Base-by-base conservation (phyloP, 257 asterid species). In the Solanum clarkiae region DNA sequence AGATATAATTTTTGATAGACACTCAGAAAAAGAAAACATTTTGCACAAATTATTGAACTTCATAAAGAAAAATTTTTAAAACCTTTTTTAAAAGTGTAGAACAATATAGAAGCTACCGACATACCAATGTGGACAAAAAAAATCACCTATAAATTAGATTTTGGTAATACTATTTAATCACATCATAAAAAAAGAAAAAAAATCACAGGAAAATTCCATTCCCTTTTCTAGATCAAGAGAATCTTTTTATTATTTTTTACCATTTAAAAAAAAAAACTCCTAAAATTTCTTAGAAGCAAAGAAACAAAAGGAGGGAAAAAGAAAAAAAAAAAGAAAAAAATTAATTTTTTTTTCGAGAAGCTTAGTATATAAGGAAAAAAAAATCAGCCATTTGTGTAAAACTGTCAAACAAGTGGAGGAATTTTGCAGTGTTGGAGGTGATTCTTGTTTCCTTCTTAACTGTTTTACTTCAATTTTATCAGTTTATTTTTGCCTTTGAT, bases 381-480 rank as follows among this genome's bases (percentile, higher is more conserved):
- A 3, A 8, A 26, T 1, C 10, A 26, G 26, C 8, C 47, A 77
- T 77, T 53, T 22, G 26, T 40, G 29, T 70, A 9, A 18, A 32
- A 70, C 54, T 40, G 53, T 17, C 42, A 8, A 44, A 29, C 80
- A 72, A 72, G 80, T 72, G 17, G 81, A 75, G 40, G 47, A 4
- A 24, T 16, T 63, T 51, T 77, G 60, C 47, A 26, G 82, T 77
- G 51, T 42, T 12, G 36, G 44, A 53, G 65, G 29, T 80, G 57
- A 74, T 81, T 60, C 86, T 65, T 85, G 85, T 80, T 86, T 90
- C 91, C 90, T 80, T 84, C 16, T 84, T 54, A 85, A 36, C 86
- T 81, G 90, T 90, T 44, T 44, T 90, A 87, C 86, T 85, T 83
- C 89, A 88, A 80, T 89, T 88, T 63, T 29, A 51, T 75, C 84